Evolutionary conservation across 805 yeast species (phyloP).

Genomic region (Hyphopichia homilentoma): DNA sequence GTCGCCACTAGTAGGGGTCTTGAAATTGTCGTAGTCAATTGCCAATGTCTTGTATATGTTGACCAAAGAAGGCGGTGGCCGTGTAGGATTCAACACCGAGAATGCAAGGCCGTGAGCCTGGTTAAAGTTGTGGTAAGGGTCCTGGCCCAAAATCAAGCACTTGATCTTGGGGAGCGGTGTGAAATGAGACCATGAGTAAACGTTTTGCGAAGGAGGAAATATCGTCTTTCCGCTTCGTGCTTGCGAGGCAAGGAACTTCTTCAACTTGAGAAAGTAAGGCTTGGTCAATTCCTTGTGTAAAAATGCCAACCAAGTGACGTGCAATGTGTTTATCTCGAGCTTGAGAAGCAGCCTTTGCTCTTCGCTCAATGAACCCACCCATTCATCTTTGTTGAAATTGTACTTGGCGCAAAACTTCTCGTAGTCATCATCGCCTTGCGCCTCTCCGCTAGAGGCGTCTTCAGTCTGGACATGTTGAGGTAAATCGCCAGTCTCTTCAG

Average conservation of each 20-base stretch:
- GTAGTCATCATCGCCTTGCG: constrained; percentile 11
- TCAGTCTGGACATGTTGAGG: not conserved
- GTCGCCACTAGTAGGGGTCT: constrained; percentile 61
- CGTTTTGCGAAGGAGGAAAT: constrained; percentile 73
- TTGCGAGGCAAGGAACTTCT: constrained; percentile 55
- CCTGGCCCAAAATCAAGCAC: constrained; percentile 89
- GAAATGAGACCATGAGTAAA: constrained; percentile 88
- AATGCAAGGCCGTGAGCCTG: constrained; percentile 98
- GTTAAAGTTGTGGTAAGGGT: constrained; percentile 88
- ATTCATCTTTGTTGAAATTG: constrained; percentile 46
- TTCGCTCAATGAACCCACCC: constrained; percentile 45
- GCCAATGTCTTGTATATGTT: constrained; percentile 81
- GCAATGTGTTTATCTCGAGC: constrained; percentile 68
- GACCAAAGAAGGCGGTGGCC: constrained; percentile 78
- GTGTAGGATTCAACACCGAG: constrained; percentile 76
- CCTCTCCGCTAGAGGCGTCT: constrained; percentile 3
- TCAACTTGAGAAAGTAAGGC: constrained; percentile 77
- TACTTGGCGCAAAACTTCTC: constrained; percentile 9
- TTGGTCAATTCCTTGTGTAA: constrained; percentile 72
- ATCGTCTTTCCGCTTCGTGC: constrained; percentile 41
- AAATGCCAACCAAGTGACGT: constrained; percentile 72
- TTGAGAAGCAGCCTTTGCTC: constrained; percentile 52
- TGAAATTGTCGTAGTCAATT: constrained; percentile 64
- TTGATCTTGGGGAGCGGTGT: constrained; percentile 74
- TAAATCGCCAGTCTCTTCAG: no score